A percentile compares a stretch with the other conserved stretches of the same genome.
Conservation (phyloP, 2,329 filamentous ascomycete genomes). For the Tympanopsis confertula region DNA sequence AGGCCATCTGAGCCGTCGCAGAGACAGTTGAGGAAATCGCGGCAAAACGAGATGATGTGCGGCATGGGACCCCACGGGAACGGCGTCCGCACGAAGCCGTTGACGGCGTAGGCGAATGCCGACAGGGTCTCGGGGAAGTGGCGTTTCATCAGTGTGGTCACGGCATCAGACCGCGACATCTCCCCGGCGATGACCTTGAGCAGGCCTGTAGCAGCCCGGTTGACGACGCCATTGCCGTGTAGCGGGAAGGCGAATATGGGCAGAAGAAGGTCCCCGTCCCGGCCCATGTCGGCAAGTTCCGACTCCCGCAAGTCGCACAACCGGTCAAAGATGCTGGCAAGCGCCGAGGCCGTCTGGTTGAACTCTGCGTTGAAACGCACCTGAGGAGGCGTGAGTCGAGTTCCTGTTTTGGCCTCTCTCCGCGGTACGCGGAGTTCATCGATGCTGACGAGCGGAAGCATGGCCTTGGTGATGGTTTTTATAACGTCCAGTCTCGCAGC, state of each 20-base stretch:
- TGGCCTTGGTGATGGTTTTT: too few species aligned
- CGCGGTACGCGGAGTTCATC: too few species aligned
- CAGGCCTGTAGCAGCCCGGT: constrained; percentile 47
- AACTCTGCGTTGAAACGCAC: background rate
- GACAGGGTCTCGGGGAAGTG: background rate
- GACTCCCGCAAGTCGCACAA: constrained; percentile 64
- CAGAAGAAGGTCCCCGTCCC: constrained; percentile 55
- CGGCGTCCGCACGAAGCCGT: background rate
- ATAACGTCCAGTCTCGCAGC: too few species aligned
- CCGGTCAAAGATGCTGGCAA: constrained; percentile 66
- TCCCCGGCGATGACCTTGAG: background rate
- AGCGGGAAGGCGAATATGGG: constrained; percentile 73
- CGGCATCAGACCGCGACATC: background rate
- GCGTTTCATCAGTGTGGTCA: background rate
- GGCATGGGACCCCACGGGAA: background rate
- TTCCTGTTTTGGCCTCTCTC: too few species aligned
- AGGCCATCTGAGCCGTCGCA: background rate
- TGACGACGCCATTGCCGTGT: constrained; percentile 70
- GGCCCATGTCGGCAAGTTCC: constrained; percentile 60
- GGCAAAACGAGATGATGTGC: background rate
- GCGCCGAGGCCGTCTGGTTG: constrained; percentile 27
- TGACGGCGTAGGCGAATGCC: background rate
- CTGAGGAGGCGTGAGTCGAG: too few species aligned
- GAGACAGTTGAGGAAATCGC: background rate
- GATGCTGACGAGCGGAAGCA: too few species aligned